Conservation (phyloP, 176 grass and related monocot genomes). For the Oryza rufipogon region DNA sequence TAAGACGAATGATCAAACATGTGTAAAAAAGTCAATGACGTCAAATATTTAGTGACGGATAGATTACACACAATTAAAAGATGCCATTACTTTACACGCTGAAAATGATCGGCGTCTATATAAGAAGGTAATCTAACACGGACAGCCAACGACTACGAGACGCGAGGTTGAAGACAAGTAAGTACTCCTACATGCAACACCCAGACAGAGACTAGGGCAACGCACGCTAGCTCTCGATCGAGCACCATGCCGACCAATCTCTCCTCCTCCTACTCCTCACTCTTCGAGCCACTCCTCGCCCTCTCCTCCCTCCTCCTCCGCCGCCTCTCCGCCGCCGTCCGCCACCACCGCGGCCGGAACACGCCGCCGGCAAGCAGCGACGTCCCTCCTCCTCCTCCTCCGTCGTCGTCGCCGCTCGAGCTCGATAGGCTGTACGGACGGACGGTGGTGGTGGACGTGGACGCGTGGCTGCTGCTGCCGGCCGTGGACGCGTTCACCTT, state of each 20-base stretch:
- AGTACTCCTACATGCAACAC: conserved; percentile 8
- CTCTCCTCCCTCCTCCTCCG: conserved; percentile 43
- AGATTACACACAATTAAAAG: neutral
- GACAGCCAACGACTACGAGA: neutral
- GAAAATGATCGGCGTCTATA: neutral
- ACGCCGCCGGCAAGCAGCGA: neutral
- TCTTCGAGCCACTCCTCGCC: conserved; percentile 50
- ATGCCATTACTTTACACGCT: neutral
- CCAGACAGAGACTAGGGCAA: conserved; percentile 20
- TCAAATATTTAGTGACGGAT: too few species aligned
- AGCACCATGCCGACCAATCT: neutral
- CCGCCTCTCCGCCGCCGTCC: conserved; percentile 24
- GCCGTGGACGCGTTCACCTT: conserved; percentile 60
- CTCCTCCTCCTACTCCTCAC: conserved; percentile 10
- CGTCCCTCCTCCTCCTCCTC: neutral
- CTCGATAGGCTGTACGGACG: conserved; percentile 39
- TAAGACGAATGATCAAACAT: too few species aligned
- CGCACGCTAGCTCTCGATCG: neutral
- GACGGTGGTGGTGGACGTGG: conserved; percentile 65
- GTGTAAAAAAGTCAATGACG: too few species aligned
- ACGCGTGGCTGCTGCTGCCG: conserved; percentile 64
- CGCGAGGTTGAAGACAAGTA: conserved; percentile 5
- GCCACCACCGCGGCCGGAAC: neutral
- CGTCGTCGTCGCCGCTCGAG: conserved; percentile 5
- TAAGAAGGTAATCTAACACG: neutral